phyloP scores from a whole-genome alignment of 2,329 filamentous ascomycete genomes.

The Paecilomyces dactylethromorphus region DNA sequence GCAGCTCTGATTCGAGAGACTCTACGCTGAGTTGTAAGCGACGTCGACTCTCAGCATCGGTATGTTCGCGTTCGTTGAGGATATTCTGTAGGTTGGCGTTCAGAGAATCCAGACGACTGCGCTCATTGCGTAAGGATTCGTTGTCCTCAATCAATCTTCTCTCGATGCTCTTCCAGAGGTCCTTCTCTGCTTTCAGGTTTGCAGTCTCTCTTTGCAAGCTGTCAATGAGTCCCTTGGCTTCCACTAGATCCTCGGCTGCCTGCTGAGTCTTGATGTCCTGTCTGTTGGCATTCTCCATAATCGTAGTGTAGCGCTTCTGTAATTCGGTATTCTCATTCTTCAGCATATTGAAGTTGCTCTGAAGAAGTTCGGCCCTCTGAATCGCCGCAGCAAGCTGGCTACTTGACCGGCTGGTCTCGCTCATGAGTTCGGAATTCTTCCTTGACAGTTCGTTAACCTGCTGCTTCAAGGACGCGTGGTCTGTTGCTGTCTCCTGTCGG shows the following conservation, averaged over 20 bases:
- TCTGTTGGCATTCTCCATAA: constrained; percentile 79
- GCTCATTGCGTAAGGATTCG: constrained; percentile 75
- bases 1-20: constrained; percentile 69
- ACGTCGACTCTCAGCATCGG: constrained; percentile 73
- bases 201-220: constrained; percentile 84
- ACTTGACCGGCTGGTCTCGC: constrained; percentile 69
- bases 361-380: constrained; percentile 82
- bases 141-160: constrained; percentile 83
- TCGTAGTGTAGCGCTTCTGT: constrained; percentile 68
- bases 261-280: constrained; percentile 88
- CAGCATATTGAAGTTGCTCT: constrained; percentile 76
- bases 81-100: constrained; percentile 80
- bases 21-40: constrained; percentile 74
- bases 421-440: constrained; percentile 76
- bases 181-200: constrained; percentile 91
- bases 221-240: constrained; percentile 73
- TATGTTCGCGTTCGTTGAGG: constrained; percentile 83
- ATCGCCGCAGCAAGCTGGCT: constrained; percentile 76
- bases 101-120: constrained; percentile 72
- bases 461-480: constrained; percentile 74
- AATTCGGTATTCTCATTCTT: constrained; percentile 81
- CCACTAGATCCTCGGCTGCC: constrained; percentile 86
- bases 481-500: constrained; percentile 74
- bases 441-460: constrained; percentile 75
- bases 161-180: constrained; percentile 90